Conservation (phyloP, 495 filamentous ascomycete genomes). For the Aspergillus asperescens region DNA sequence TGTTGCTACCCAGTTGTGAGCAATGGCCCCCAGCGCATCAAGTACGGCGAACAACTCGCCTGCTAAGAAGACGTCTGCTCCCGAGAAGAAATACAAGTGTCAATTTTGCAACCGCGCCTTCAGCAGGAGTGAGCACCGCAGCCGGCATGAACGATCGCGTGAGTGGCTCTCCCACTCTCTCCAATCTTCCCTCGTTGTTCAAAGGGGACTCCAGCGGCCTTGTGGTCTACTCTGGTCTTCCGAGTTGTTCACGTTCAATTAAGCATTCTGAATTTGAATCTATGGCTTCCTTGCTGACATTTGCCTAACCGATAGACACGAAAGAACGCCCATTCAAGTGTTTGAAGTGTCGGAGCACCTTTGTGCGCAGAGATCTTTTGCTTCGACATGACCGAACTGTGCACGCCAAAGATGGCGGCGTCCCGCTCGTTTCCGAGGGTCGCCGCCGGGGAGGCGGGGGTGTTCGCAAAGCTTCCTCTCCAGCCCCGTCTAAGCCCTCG, state of each 20-base stretch:
- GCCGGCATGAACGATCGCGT: constrained; percentile 96
- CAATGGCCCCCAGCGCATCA: constrained; percentile 53
- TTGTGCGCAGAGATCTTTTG: constrained; percentile 92
- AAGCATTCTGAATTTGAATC: no score
- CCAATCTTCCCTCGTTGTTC: no score
- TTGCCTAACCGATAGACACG: constrained; percentile 60
- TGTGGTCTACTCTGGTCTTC: no score
- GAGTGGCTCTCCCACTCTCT: constrained; percentile 47
- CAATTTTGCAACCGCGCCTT: constrained; percentile 98
- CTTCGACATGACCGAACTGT: constrained; percentile 97
- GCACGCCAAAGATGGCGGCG: constrained; percentile 96
- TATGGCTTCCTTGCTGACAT: constrained; percentile 11
- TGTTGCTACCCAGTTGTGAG: constrained; percentile 32
- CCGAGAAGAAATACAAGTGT: constrained; percentile 99
- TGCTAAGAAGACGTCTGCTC: constrained; percentile 57
- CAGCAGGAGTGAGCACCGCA: constrained; percentile 93
- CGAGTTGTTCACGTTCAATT: no score
- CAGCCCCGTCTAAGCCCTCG: constrained; percentile 71
- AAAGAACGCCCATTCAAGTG: constrained; percentile 99
- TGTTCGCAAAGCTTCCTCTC: constrained; percentile 56
- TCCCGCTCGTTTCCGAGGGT: constrained; percentile 89
- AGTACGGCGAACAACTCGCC: constrained; percentile 57
- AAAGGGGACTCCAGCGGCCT: no score
- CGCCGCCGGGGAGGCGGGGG: constrained; percentile 72
- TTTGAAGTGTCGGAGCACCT: constrained; percentile 95